Conservation (phyloP, 306 rosid genomes). For the Vigna unguiculata region DNA sequence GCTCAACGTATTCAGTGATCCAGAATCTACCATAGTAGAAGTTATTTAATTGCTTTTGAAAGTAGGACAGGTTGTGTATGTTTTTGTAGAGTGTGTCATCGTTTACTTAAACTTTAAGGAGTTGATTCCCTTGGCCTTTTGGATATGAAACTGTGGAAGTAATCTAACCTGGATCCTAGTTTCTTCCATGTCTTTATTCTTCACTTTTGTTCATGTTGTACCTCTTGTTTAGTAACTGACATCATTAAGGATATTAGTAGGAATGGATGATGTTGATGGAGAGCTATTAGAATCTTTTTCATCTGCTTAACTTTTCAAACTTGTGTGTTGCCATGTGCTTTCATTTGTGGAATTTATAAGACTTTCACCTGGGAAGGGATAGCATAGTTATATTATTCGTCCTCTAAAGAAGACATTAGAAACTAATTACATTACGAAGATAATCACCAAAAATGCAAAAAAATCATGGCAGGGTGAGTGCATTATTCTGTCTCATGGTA, state of each 20-base stretch:
- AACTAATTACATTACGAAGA: background rate
- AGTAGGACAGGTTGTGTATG: background rate
- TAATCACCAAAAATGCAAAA: constrained; percentile 9
- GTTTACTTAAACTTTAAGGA: background rate
- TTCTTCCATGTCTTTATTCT: constrained; percentile 28
- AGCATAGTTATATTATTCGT: background rate
- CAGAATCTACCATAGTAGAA: background rate
- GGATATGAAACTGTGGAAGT: background rate
- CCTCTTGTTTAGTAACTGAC: constrained; percentile 1
- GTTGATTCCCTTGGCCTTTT: constrained; percentile 10
- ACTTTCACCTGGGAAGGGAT: constrained; percentile 14
- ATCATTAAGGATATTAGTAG: constrained; percentile 13
- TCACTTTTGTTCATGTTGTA: constrained; percentile 16
- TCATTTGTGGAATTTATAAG: constrained; percentile 9
- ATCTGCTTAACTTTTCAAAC: constrained; percentile 10
- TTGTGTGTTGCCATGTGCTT: constrained; percentile 1
- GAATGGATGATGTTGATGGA: constrained; percentile 37
- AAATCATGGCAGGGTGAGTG: constrained; percentile 14
- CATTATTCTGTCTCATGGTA: constrained; percentile 26
- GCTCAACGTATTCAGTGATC: constrained; percentile 11
- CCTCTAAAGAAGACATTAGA: constrained; percentile 3
- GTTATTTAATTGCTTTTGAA: constrained; percentile 15
- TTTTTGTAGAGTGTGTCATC: background rate
- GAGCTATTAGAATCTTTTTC: constrained; percentile 35
- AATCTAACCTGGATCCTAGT: constrained; percentile 18